These are phyloP conservation scores for Porpolomopsis calyptriformis DNA, from an alignment of 768 basidiomycete species.

Conservation along the genomic window DNA sequence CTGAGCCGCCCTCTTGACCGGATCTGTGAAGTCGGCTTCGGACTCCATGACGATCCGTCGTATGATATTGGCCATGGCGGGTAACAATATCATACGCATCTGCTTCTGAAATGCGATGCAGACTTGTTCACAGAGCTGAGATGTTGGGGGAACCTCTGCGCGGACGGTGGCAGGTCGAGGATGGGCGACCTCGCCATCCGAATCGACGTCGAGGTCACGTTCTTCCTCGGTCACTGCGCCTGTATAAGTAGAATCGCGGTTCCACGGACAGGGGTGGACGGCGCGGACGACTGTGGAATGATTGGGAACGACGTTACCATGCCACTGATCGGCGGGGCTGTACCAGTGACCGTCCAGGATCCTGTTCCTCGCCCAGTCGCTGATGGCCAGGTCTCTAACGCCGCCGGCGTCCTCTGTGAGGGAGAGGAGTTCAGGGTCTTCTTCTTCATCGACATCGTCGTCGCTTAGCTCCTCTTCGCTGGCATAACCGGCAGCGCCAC, in stretches of 20 bases:
- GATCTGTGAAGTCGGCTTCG: conserved; percentile 31
- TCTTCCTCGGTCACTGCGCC: conserved; percentile 17
- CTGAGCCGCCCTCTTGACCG: conserved; percentile 41
- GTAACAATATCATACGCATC: conserved; percentile 48
- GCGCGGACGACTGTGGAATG: conserved; percentile 28
- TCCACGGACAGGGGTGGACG: conserved; percentile 58
- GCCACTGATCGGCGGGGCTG: conserved; percentile 65
- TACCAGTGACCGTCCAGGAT: conserved; percentile 72
- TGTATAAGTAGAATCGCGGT: conserved; percentile 22
- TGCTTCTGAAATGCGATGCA: conserved; percentile 49
- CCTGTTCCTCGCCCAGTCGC: conserved; percentile 61
- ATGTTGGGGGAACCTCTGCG: conserved; percentile 50
- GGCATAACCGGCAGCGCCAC: conserved; percentile 9
- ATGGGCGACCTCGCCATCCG: conserved; percentile 30
- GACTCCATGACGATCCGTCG: conserved; percentile 56
- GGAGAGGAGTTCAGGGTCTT: conserved; percentile 32
- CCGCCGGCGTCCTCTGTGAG: conserved; percentile 29
- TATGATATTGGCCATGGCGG: conserved; percentile 61
- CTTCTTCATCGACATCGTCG: conserved; percentile 33
- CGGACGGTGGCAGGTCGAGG: conserved; percentile 38
- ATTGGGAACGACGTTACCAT: conserved; percentile 30
- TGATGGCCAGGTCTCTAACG: conserved; percentile 46
- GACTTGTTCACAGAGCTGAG: conserved; percentile 51
- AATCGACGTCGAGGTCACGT: conserved; percentile 11
- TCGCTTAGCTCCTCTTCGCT: conserved; percentile 17